Percentiles rank a stretch among this genome's conserved stretches.
Evolutionary conservation across 2,329 filamentous ascomycete genomes (phyloP).

Genomic region (Biscogniauxia marginata): DNA sequence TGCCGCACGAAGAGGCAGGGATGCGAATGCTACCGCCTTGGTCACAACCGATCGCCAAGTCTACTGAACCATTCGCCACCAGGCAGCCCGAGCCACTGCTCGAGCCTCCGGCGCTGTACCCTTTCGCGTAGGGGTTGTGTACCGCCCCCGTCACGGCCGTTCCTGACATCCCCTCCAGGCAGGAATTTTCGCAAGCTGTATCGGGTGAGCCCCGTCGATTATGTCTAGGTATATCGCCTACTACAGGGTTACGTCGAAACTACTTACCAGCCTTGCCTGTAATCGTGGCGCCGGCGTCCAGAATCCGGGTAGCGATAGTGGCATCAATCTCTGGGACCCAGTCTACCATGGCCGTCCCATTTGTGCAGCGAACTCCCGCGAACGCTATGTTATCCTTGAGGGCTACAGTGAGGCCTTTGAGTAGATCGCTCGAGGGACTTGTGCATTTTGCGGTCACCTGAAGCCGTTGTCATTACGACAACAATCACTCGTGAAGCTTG

Average conservation of each 20-base stretch:
- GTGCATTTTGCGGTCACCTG: conserved; percentile 25
- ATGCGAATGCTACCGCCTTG: conserved; percentile 36
- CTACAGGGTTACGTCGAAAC: not conserved
- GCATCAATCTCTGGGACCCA: conserved; percentile 42
- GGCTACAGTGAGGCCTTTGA: conserved; percentile 41
- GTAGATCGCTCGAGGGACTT: conserved; percentile 20
- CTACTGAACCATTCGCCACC: conserved; percentile 36
- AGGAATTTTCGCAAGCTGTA: conserved; percentile 49
- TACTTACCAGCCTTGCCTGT: conserved; percentile 37
- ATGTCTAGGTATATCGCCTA: no score
- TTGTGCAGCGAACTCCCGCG: conserved; percentile 41
- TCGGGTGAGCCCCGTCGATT: no score
- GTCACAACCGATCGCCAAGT: conserved; percentile 35
- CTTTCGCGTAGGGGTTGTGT: conserved; percentile 44
- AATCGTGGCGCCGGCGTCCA: conserved; percentile 42
- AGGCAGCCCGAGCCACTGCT: conserved; percentile 44
- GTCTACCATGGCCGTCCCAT: conserved; percentile 42
- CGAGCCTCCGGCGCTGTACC: conserved; percentile 46
- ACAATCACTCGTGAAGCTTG: no score
- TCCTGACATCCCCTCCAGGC: conserved; percentile 39
- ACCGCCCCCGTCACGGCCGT: conserved; percentile 46
- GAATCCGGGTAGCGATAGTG: conserved; percentile 41
- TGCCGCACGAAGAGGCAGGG: conserved; percentile 30
- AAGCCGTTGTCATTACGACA: no score
- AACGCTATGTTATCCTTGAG: conserved; percentile 50